Base-by-base conservation (phyloP, 805 yeast species). In the Zygosaccharomyces rouxii region DNA sequence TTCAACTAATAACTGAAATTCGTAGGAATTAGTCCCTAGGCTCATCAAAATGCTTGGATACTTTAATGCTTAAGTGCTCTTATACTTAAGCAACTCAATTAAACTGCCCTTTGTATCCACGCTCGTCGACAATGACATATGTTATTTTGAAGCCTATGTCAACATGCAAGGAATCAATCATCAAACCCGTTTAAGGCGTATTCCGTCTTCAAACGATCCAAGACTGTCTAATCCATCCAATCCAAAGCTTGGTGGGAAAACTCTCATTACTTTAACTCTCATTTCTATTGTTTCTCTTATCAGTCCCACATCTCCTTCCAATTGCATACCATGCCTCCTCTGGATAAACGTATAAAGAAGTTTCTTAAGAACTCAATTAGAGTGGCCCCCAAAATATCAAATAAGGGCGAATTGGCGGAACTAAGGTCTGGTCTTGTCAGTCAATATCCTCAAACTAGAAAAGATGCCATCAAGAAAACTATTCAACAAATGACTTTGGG, bases 401-500 rank as follows among this genome's bases (percentile, higher is more conserved):
- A 58, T 26, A 71, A 66, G 66, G 86, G 89, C 44, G 96, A 94
- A 69, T 81, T 96, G n/a, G 87, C 79, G 59, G 99, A 94, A 69
- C 78, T 94, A 59, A 81, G 90, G 57, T 80, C 80, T 29, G 98
- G 97, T 1, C 76, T 94, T 46, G 97, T 90, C 4, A 89, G 97
- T 7, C 97, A 89, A 70, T 94, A 88, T 69, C 95, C 97, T 22
- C 84, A 80, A 55, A 98, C 95, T 62, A 78, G 97, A 51, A 94
- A 94, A 66, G 99, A 94, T 67, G 95, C 99, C 14, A 94, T 94
- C 57, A 96, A 92, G 70, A 79, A 96, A 51, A 96, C 95, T 18
- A 94, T 94, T 63, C 95, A 94, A 49, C 98, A 97, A 51, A 94
- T 94, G 99, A 94, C 99, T 0, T 80, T 89, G 26, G 98, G 98